phyloP scores from a whole-genome alignment of 2,329 filamentous ascomycete genomes.

The Alternaria sp. region DNA sequence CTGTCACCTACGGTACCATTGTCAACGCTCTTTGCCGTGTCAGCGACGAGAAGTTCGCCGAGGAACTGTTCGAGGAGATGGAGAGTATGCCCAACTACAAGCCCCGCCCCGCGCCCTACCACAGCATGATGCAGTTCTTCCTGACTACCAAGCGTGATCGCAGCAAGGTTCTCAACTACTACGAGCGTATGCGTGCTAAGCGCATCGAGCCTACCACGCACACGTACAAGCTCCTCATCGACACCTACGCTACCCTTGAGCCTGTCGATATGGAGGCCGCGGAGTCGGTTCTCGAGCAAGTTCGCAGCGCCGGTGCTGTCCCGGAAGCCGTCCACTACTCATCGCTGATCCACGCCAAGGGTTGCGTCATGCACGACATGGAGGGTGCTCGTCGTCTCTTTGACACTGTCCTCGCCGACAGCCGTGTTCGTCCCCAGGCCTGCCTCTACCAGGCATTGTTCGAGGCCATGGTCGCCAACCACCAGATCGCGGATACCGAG shows the following conservation, averaged over 20 bases:
- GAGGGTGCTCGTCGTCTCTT: slow-evolving; percentile 82
- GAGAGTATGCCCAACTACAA: slow-evolving; percentile 99
- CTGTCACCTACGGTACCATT: slow-evolving; percentile 96
- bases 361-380: slow-evolving; percentile 92
- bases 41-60: slow-evolving; percentile 95
- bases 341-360: slow-evolving; percentile 92
- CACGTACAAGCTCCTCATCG: slow-evolving; percentile 96
- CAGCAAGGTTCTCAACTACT: slow-evolving; percentile 90
- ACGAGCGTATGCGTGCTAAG: slow-evolving; percentile 88
- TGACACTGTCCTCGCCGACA: slow-evolving; percentile 75
- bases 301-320: slow-evolving; percentile 73
- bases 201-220: slow-evolving; percentile 91
- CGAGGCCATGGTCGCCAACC: slow-evolving; percentile 95
- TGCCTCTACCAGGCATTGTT: slow-evolving; percentile 97
- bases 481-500: slow-evolving; percentile 75
- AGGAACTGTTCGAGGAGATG: slow-evolving; percentile 99
- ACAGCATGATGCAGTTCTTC: slow-evolving; percentile 99
- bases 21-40: slow-evolving; percentile 97
- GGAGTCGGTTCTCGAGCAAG: slow-evolving; percentile 79
- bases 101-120: slow-evolving; percentile 94
- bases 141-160: slow-evolving; percentile 96
- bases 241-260: slow-evolving; percentile 92
- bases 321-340: slow-evolving; percentile 96
- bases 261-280: slow-evolving; percentile 88
- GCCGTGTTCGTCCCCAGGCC: slow-evolving; percentile 73